phyloP scores from a whole-genome alignment of 371 early-diverging fungal genomes.

The Mucor circinelloides region DNA sequence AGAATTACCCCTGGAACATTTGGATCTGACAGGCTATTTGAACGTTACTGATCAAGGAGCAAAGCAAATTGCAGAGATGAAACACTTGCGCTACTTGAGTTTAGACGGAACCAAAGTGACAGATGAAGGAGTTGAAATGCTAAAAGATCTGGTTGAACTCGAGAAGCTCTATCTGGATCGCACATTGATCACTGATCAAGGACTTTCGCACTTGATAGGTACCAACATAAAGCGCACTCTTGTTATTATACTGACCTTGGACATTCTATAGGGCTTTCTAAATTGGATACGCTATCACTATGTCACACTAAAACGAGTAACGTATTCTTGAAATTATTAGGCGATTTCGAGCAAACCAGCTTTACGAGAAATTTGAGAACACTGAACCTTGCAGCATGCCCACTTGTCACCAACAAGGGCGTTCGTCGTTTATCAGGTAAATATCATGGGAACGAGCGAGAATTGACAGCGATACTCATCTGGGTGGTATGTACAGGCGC shows the following conservation, averaged over 20 bases:
- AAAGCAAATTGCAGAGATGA: slow-evolving; percentile 33
- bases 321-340: slow-evolving; percentile 6
- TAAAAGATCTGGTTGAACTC: slow-evolving; percentile 34
- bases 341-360: slow-evolving; percentile 28
- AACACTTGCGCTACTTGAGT: slow-evolving; percentile 32
- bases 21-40: slow-evolving; percentile 38
- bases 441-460: neutral
- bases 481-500: slow-evolving; percentile 18
- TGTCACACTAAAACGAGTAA: slow-evolving; percentile 27
- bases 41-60: slow-evolving; percentile 41
- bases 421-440: slow-evolving; percentile 30
- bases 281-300: slow-evolving; percentile 34
- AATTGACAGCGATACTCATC: neutral
- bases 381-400: slow-evolving; percentile 36
- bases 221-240: neutral
- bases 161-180: slow-evolving; percentile 44
- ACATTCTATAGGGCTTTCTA: slow-evolving; percentile 23
- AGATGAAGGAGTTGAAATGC: slow-evolving; percentile 29
- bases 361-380: slow-evolving; percentile 34
- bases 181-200: slow-evolving; percentile 38
- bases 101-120: slow-evolving; percentile 45
- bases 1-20: slow-evolving; percentile 35
- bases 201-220: slow-evolving; percentile 27
- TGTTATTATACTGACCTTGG: neutral
- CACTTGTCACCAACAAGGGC: slow-evolving; percentile 31